phyloP scores from a whole-genome alignment of 345 rosid genomes.

The Arabis alpina region DNA sequence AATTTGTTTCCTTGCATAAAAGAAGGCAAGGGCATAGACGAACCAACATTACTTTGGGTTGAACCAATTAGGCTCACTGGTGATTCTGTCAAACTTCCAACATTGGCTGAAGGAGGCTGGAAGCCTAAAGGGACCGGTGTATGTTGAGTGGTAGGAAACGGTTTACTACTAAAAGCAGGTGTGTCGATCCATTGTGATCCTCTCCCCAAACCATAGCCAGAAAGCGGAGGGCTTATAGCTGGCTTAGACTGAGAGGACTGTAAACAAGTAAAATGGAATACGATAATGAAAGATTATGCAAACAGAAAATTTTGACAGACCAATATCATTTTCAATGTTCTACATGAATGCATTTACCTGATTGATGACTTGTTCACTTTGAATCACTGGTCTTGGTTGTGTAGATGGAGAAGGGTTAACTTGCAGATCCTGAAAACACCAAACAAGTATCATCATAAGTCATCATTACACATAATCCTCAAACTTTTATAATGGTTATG shows the following conservation, averaged over 20 bases:
- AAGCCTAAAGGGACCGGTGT: conserved; percentile 29
- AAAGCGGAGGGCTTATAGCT: conserved; percentile 25
- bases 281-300: neutral
- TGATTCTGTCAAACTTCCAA: conserved; percentile 29
- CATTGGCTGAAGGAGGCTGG: conserved; percentile 29
- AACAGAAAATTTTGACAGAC: neutral
- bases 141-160: conserved; percentile 16
- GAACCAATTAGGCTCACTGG: conserved; percentile 27
- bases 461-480: neutral
- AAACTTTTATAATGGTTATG: neutral
- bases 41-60: conserved; percentile 23
- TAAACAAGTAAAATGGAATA: conserved; percentile 12
- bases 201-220: conserved; percentile 39
- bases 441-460: neutral
- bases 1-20: conserved; percentile 36
- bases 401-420: conserved; percentile 81
- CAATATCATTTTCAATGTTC: neutral
- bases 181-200: conserved; percentile 37
- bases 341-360: conserved; percentile 32
- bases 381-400: conserved; percentile 47
- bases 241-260: conserved; percentile 26
- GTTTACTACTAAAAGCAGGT: conserved; percentile 38
- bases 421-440: conserved; percentile 75
- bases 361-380: conserved; percentile 21
- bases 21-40: conserved; percentile 35